phyloP scores from a whole-genome alignment of 2,329 filamentous ascomycete species.

The Curvularia verruculosa region DNA sequence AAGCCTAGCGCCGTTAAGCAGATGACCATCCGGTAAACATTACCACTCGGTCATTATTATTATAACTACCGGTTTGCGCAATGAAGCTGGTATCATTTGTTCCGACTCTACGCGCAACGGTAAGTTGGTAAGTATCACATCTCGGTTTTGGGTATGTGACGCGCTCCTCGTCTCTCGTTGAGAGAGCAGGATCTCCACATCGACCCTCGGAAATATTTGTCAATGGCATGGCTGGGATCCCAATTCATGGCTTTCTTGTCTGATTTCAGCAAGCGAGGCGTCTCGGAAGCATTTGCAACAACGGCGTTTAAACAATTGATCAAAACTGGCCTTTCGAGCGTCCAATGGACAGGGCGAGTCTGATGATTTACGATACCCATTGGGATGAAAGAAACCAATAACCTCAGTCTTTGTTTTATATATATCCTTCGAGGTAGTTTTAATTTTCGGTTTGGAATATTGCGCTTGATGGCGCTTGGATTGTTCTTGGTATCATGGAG shows the following conservation, averaged over 20 bases:
- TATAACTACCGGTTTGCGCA: conserved; percentile 45
- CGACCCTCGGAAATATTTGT: conserved; percentile 37
- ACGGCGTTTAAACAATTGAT: conserved; percentile 24
- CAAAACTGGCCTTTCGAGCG: conserved; percentile 32
- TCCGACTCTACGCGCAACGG: conserved; percentile 51
- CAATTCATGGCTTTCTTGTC: conserved; percentile 25
- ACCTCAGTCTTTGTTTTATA: conserved; percentile 13
- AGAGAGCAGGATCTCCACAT: conserved; percentile 39
- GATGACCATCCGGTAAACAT: conserved; percentile 69
- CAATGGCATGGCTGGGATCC: conserved; percentile 14
- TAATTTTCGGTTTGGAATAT: neutral
- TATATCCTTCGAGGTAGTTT: conserved; percentile 16
- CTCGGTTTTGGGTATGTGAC: conserved; percentile 49
- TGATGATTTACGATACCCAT: conserved; percentile 26
- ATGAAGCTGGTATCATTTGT: conserved; percentile 39
- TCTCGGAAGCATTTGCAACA: conserved; percentile 41
- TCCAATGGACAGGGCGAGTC: conserved; percentile 27
- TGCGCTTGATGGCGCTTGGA: neutral
- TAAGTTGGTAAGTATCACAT: conserved; percentile 53
- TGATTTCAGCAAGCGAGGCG: conserved; percentile 37
- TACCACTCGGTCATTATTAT: conserved; percentile 17
- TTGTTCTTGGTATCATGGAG: conserved; percentile 1
- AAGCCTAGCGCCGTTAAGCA: conserved; percentile 85
- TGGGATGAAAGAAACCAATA: conserved; percentile 7
- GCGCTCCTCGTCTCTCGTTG: conserved; percentile 34